Evolutionary conservation across 805 yeast species (phyloP).

Genomic region (Saccharomycopsis fermentans): DNA sequence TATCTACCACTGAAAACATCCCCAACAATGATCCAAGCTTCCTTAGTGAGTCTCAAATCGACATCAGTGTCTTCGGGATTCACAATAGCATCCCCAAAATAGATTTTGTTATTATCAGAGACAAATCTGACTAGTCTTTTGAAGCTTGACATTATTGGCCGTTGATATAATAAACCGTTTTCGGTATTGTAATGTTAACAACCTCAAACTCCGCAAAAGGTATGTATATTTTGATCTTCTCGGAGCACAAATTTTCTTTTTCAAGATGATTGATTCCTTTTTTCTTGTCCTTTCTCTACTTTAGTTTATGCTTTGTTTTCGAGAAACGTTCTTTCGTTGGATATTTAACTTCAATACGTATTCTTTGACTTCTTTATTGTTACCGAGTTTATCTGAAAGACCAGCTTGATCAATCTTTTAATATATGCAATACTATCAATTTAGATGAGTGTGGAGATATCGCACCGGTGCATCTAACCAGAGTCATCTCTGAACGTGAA

Average conservation of each 20-base stretch:
- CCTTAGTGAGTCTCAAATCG: slow-evolving; percentile 32
- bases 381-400: neutral
- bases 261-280: no score
- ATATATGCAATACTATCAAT: neutral
- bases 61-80: slow-evolving; percentile 20
- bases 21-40: slow-evolving; percentile 38
- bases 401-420: neutral
- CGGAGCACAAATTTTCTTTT: no score
- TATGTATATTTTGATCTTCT: neutral
- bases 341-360: neutral
- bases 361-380: neutral
- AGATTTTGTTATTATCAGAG: slow-evolving; percentile 32
- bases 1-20: slow-evolving; percentile 31
- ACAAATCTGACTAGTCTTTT: slow-evolving; percentile 35
- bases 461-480: neutral
- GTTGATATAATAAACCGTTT: no score
- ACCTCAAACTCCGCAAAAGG: neutral
- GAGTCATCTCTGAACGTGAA: neutral
- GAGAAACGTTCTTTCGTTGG: neutral
- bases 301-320: neutral
- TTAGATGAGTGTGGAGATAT: neutral
- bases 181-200: no score
- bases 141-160: slow-evolving; percentile 9
- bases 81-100: slow-evolving; percentile 41
- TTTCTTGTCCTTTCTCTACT: no score